A percentile compares a stretch with the other conserved stretches of the same genome.
Conservation (phyloP, 768 basidiomycete species). For the Lentinula lateritia region DNA sequence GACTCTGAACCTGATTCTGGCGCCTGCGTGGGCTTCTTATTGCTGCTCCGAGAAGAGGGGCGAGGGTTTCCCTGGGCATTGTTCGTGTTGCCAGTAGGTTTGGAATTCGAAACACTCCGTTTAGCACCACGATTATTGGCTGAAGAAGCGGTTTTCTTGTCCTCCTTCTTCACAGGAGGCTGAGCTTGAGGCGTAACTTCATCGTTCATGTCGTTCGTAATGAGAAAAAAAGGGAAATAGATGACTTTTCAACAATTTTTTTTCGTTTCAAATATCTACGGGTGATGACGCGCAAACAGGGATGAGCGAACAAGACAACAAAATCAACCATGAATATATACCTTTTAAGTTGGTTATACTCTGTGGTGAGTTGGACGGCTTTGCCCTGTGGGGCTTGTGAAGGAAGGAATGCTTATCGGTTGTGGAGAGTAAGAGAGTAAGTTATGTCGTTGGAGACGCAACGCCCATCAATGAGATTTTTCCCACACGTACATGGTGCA, state of each 20-base stretch:
- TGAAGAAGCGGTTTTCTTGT: slow-evolving; percentile 55
- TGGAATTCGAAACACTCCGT: slow-evolving; percentile 50
- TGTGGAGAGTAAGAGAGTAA: slow-evolving; percentile 19
- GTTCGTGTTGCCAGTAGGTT: slow-evolving; percentile 33
- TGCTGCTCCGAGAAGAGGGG: slow-evolving; percentile 63
- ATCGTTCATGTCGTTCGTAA: slow-evolving; percentile 90
- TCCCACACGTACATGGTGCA: not conserved
- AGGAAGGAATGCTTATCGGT: slow-evolving; percentile 48
- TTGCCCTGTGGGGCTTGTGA: slow-evolving; percentile 90
- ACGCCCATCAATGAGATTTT: not conserved
- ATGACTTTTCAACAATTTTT: slow-evolving; percentile 47
- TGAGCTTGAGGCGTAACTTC: slow-evolving; percentile 59
- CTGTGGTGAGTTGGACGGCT: slow-evolving; percentile 47
- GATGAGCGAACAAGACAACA: slow-evolving; percentile 10
- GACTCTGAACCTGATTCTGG: slow-evolving; percentile 72
- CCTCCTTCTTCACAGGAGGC: slow-evolving; percentile 61
- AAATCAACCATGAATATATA: not conserved
- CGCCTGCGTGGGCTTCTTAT: slow-evolving; percentile 48
- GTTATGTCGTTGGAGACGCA: not conserved
- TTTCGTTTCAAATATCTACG: slow-evolving; percentile 26
- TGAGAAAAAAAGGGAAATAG: slow-evolving; percentile 37
- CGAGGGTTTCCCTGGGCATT: slow-evolving; percentile 40
- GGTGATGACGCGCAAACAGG: slow-evolving; percentile 24
- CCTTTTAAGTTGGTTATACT: slow-evolving; percentile 40
- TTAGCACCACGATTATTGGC: slow-evolving; percentile 50